phyloP scores from a whole-genome alignment of 73 alveolate genomes.

The Paramecium biaurelia region DNA sequence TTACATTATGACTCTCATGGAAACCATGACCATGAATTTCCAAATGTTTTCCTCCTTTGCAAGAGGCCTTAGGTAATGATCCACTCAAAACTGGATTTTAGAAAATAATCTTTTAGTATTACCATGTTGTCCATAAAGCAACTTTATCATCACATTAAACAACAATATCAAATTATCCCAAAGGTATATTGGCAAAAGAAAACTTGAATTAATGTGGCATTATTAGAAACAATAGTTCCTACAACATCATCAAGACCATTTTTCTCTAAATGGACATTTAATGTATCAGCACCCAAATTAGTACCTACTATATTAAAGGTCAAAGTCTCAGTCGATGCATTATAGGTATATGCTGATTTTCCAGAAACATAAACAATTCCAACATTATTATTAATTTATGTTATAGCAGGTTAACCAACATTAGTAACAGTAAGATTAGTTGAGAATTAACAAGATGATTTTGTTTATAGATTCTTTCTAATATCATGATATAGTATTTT shows the following conservation, averaged over 20 bases:
- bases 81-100: not conserved
- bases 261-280: not conserved
- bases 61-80: not conserved
- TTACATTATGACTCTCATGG: not conserved
- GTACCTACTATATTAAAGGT: not conserved
- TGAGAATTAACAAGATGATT: not conserved
- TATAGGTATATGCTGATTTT: not conserved
- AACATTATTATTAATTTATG: not conserved
- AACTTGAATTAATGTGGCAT: not conserved
- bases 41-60: not conserved
- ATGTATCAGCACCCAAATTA: not conserved
- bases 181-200: not conserved
- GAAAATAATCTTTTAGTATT: not conserved
- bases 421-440: not conserved
- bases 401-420: not conserved
- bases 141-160: not conserved
- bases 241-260: not conserved
- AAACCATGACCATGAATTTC: conserved; percentile 18
- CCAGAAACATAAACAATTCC: not conserved
- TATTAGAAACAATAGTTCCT: not conserved
- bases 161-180: not conserved
- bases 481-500: not conserved
- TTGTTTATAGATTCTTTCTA: not conserved
- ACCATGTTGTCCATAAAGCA: not conserved
- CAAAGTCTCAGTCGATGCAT: not conserved